phyloP scores from a whole-genome alignment of 75 land plant species.

The Isoetes taiwanensis region DNA sequence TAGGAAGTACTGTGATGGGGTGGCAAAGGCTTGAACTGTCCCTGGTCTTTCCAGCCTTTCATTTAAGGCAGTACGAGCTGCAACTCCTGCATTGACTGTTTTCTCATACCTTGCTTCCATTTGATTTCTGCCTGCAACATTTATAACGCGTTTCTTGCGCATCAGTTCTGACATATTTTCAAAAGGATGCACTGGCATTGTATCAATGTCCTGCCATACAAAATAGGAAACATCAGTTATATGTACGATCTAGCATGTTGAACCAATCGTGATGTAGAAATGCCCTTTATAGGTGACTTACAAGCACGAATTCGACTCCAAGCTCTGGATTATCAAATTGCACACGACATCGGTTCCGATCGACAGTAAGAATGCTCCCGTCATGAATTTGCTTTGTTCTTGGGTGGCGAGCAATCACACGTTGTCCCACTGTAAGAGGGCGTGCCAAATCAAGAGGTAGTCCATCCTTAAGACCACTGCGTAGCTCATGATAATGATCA shows the following conservation, averaged over 20 bases:
- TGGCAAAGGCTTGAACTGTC: conserved; percentile 4
- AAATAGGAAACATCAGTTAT: not conserved
- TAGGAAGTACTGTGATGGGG: conserved; percentile 26
- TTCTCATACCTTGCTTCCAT: conserved; percentile 9
- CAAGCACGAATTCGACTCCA: conserved; percentile 85
- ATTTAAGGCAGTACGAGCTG: conserved; percentile 18
- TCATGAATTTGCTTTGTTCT: conserved; percentile 64
- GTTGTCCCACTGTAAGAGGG: conserved; percentile 78
- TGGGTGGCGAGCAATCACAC: conserved; percentile 79
- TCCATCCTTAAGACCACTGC: conserved; percentile 49
- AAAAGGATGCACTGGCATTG: conserved; percentile 72
- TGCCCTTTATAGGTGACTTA: conserved; percentile 10
- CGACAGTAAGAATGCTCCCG: conserved; percentile 79
- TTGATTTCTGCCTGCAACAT: conserved; percentile 20
- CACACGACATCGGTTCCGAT: conserved; percentile 53
- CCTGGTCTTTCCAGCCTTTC: conserved; percentile 34
- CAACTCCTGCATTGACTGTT: conserved; percentile 15
- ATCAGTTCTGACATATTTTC: conserved; percentile 71
- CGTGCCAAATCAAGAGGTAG: conserved; percentile 74
- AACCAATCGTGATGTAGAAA: too few species aligned
- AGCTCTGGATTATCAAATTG: conserved; percentile 74
- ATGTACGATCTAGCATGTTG: too few species aligned
- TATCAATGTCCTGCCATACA: conserved; percentile 64
- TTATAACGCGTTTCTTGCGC: conserved; percentile 25
- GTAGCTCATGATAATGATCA: conserved; percentile 52